These are phyloP conservation scores for Quercus ilex DNA, from an alignment of 306 rosid species.

Conservation along the genomic window DNA sequence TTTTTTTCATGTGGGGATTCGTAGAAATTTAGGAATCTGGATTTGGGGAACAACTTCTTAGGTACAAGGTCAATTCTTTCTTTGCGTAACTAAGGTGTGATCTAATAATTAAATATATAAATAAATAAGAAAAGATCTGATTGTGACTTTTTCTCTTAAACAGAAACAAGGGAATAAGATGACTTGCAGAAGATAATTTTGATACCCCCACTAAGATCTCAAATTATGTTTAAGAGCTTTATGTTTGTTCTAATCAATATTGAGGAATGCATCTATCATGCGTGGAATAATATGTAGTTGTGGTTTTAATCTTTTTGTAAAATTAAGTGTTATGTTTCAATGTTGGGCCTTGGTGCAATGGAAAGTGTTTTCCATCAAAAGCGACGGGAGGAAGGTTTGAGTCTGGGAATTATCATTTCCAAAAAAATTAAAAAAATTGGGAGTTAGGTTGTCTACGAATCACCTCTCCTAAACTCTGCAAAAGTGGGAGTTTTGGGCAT, in stretches of 20 bases:
- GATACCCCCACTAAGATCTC: not conserved
- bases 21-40: not conserved
- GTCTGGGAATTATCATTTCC: too few species aligned
- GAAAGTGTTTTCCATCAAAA: too few species aligned
- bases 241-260: not conserved
- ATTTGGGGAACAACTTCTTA: not conserved
- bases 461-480: too few species aligned
- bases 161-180: not conserved
- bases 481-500: too few species aligned
- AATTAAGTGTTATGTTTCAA: not conserved
- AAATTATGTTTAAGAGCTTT: not conserved
- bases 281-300: not conserved
- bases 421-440: too few species aligned
- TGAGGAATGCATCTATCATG: not conserved
- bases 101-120: not conserved
- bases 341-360: too few species aligned
- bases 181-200: not conserved
- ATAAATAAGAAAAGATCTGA: not conserved
- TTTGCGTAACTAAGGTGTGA: not conserved
- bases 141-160: not conserved
- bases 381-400: too few species aligned
- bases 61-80: not conserved
- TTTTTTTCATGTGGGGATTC: not conserved
- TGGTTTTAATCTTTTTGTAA: not conserved
- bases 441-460: too few species aligned